These are phyloP conservation scores for Bromus sterilis DNA, from an alignment of 176 grass and related monocot species.

Conservation along the genomic window DNA sequence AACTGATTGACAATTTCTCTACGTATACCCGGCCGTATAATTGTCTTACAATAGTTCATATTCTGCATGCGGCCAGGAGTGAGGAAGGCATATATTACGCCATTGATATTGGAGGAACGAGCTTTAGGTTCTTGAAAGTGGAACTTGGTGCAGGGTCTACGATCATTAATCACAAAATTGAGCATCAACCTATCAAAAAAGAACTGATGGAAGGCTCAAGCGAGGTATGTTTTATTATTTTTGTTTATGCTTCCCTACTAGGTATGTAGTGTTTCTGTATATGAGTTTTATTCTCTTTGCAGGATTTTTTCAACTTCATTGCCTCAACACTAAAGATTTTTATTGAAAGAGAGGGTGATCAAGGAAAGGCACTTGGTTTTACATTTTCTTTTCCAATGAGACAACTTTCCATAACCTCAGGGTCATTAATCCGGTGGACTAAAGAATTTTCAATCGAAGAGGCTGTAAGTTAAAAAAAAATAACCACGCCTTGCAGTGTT, in stretches of 20 bases:
- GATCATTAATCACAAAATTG: constrained; percentile 56
- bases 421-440: constrained; percentile 76
- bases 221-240: constrained; percentile 41
- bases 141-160: constrained; percentile 54
- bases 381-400: constrained; percentile 90
- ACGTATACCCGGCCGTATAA: neutral
- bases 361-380: constrained; percentile 66
- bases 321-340: constrained; percentile 58
- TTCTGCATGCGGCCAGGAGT: constrained; percentile 33
- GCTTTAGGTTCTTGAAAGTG: constrained; percentile 83
- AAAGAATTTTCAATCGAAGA: constrained; percentile 86
- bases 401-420: constrained; percentile 80
- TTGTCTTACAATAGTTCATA: neutral
- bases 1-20: neutral
- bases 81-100: constrained; percentile 85
- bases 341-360: constrained; percentile 47
- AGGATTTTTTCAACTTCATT: constrained; percentile 83
- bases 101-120: constrained; percentile 78
- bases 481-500: neutral
- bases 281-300: constrained; percentile 19
- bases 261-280: neutral
- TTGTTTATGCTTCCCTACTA: neutral
- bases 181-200: constrained; percentile 54
- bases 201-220: constrained; percentile 57
- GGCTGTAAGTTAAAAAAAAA: constrained; percentile 47